Conservation (phyloP, 805 yeast species). For the Lachancea meyersii region DNA sequence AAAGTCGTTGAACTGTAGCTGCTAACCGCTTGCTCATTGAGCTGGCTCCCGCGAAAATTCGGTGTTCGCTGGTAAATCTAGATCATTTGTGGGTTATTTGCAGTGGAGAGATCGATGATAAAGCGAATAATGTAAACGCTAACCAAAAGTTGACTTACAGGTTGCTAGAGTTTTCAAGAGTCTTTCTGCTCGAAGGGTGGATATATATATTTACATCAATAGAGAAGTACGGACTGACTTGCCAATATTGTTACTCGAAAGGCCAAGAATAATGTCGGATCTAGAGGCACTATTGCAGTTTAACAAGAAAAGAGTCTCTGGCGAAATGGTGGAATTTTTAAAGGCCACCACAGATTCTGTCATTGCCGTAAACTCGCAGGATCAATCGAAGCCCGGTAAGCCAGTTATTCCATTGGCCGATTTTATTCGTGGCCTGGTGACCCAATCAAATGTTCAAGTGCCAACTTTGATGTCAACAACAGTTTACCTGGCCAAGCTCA, state of each 20-base stretch:
- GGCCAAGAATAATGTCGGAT: too few species aligned
- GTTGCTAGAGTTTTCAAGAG: too few species aligned
- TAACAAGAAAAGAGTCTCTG: constrained; percentile 23
- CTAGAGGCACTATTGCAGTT: constrained; percentile 27
- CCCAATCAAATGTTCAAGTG: constrained; percentile 85
- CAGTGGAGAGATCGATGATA: not conserved
- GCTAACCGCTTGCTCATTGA: not conserved
- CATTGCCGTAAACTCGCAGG: constrained; percentile 15
- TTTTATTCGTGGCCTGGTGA: constrained; percentile 69
- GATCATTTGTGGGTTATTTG: not conserved
- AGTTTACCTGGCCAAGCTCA: constrained; percentile 72
- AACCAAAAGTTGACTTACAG: too few species aligned
- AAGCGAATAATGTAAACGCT: not conserved
- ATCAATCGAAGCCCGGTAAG: constrained; percentile 13
- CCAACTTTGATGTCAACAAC: constrained; percentile 92
- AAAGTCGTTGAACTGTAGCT: not conserved
- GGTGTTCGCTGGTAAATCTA: constrained; percentile 1
- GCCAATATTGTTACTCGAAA: too few species aligned
- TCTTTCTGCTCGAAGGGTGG: too few species aligned
- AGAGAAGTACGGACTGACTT: too few species aligned
- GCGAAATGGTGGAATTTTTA: constrained; percentile 28
- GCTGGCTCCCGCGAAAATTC: constrained; percentile 4
- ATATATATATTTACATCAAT: too few species aligned
- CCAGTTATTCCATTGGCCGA: constrained; percentile 42
- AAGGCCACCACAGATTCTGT: constrained; percentile 27